Conservation (phyloP, 805 yeast genomes). For the Zygosaccharomyces rouxii region DNA sequence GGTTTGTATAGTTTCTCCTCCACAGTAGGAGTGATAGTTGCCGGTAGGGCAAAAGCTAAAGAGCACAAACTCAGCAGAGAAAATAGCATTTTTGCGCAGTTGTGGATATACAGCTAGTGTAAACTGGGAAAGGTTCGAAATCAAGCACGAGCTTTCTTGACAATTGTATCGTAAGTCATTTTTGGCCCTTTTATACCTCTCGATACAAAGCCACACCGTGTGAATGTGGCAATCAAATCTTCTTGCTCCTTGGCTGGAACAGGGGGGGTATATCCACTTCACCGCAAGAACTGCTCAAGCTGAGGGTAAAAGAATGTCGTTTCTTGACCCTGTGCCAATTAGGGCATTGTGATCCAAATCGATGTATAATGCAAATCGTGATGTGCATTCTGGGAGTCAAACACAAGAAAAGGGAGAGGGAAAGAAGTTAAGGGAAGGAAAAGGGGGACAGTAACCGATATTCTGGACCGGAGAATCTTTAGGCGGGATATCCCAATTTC, state of each 20-base stretch:
- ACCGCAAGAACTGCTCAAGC: background rate
- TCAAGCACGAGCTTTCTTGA: too few species aligned
- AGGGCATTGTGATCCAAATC: background rate
- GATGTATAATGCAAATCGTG: slow-evolving; percentile 1
- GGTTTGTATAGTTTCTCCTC: background rate
- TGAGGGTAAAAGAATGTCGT: background rate
- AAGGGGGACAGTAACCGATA: background rate
- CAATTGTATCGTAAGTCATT: background rate
- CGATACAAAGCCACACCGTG: background rate
- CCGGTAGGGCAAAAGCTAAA: slow-evolving; percentile 81
- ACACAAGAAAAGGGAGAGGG: background rate
- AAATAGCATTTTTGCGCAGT: background rate
- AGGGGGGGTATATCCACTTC: background rate
- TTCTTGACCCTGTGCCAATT: background rate
- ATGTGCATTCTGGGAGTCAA: background rate
- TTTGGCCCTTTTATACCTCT: background rate
- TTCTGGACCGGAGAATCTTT: background rate
- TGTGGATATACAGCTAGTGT: background rate
- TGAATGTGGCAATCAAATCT: background rate
- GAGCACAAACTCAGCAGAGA: slow-evolving; percentile 2
- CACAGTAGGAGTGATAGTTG: slow-evolving; percentile 89
- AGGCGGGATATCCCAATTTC: background rate
- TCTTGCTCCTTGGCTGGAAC: background rate
- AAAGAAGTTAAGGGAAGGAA: background rate
- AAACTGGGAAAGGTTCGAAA: background rate